A percentile compares a stretch with the other conserved stretches of the same genome.
These are phyloP conservation scores for Dactylonectria estremocensis DNA, from an alignment of 2,329 filamentous ascomycete genomes.

Conservation along the genomic window DNA sequence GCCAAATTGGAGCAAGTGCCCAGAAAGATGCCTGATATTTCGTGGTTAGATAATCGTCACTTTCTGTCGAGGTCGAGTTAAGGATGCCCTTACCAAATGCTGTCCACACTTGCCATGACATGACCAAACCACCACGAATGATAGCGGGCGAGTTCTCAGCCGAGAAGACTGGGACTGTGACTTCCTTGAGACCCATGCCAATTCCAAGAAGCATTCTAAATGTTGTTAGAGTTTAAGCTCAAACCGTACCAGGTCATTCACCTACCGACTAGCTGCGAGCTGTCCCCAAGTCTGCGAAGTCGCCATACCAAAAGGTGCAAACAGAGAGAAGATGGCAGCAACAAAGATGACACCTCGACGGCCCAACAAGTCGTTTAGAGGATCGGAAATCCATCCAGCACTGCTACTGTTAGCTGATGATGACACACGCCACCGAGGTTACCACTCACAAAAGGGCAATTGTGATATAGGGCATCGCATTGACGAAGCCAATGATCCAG, in stretches of 20 bases:
- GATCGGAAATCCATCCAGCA: constrained; percentile 75
- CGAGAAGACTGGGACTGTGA: constrained; percentile 67
- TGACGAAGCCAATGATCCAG: constrained; percentile 75
- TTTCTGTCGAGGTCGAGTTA: accelerated
- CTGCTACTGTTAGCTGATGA: constrained; percentile 46
- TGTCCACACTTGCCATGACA: constrained; percentile 70
- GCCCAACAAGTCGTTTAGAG: constrained; percentile 70
- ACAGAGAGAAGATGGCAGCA: constrained; percentile 72
- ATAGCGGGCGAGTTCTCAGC: constrained; percentile 67
- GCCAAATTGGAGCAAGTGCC: constrained; percentile 77
- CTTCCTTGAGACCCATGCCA: constrained; percentile 70
- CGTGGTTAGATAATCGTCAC: not conserved
- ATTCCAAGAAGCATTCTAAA: constrained; percentile 66
- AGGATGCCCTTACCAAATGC: constrained; percentile 59
- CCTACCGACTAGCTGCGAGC: constrained; percentile 68
- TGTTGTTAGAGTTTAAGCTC: not conserved
- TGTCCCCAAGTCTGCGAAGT: constrained; percentile 72
- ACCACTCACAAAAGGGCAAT: constrained; percentile 59
- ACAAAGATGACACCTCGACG: constrained; percentile 77
- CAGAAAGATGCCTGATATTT: constrained; percentile 69
- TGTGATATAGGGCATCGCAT: constrained; percentile 63
- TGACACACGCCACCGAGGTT: not conserved
- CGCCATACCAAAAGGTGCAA: constrained; percentile 74
- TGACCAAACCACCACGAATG: constrained; percentile 69
- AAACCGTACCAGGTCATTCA: not conserved